Evolutionary conservation across 495 filamentous ascomycete genomes (phyloP), one percentile per base, ranked within the genome.

Genomic region (Neurospora sp.): DNA sequence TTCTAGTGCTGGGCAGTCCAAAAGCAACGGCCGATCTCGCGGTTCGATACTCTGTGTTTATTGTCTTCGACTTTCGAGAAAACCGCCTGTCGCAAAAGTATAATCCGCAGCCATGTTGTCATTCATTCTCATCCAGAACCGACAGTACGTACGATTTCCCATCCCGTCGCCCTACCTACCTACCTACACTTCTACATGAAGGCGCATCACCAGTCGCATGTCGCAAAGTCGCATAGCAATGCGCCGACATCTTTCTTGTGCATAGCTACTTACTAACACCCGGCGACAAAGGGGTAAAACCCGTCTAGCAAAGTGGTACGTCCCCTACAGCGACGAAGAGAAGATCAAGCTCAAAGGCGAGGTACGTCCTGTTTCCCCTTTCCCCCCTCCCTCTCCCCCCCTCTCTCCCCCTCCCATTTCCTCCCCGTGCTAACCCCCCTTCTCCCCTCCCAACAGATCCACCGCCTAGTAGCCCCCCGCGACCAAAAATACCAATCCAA

Each of bases 401-500:
- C 37, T 27, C 11, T 1, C 7, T 41, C 23, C 66, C 39, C 18
- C 14, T 31, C 39, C 46, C 78, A 62, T 69, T 39, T 11, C 10
- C 37, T 7, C 48, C 16, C 35, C 31, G 31, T 35, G 31, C 16
- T 40, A n/a, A 16, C 4, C 9, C 46, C 44, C n/a, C 42, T 4
- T 31, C 37, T 46, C 39, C 40, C 70, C 54, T 69, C n/a, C 48
- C 7, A 72, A 9, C 74, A 95, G 92, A 91, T 98, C 80, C 96
- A 99, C 88, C 94, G 96, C 74, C 93, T 99, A 73, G 93, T 99
- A 71, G 96, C 96, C 5, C 96, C 96, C 11, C 91, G 96, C 77
- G 96, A 99, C 83, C 96, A 99, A 83, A 99, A 99, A 83, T 97
- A 99, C 85, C 96, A 99, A 81, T 97, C 93, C 80, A 99, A 99